A percentile compares a stretch with the other conserved stretches of the same genome.
Conservation (phyloP, 345 rosid species). For the Raphanus raphanistrum region DNA sequence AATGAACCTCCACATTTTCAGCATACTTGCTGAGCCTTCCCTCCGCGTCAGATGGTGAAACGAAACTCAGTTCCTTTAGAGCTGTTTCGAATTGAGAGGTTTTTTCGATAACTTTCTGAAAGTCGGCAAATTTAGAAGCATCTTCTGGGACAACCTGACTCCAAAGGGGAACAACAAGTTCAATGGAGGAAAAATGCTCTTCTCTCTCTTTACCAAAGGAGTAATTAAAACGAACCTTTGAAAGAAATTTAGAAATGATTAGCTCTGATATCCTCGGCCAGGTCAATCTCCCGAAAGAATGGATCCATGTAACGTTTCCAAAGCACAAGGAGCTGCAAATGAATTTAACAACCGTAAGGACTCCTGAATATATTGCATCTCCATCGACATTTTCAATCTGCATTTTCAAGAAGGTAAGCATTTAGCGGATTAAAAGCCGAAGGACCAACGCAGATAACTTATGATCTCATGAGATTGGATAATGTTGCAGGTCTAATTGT, state of each 20-base stretch:
- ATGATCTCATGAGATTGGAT: constrained; percentile 2
- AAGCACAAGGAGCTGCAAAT: constrained; percentile 64
- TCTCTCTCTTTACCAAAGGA: background rate
- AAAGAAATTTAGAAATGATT: constrained; percentile 77
- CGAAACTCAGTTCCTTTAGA: constrained; percentile 64
- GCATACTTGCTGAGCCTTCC: constrained; percentile 78
- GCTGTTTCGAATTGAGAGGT: constrained; percentile 74
- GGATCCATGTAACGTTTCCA: constrained; percentile 72
- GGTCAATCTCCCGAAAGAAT: constrained; percentile 83
- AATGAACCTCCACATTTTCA: constrained; percentile 93
- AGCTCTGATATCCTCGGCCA: constrained; percentile 94
- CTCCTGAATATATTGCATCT: constrained; percentile 56
- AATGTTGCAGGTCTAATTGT: background rate
- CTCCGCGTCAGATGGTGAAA: constrained; percentile 72
- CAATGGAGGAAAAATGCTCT: constrained; percentile 5
- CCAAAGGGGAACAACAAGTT: constrained; percentile 8
- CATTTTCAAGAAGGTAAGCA: constrained; percentile 20
- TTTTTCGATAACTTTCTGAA: constrained; percentile 67
- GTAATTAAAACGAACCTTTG: constrained; percentile 60
- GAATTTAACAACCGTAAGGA: constrained; percentile 66
- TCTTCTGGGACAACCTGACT: constrained; percentile 91
- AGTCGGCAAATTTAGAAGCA: constrained; percentile 83
- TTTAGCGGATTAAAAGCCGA: background rate
- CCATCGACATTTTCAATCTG: constrained; percentile 61
- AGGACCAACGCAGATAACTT: constrained; percentile 5